Base-by-base conservation (phyloP, 2,329 filamentous ascomycete genomes). In the Fusarium lateritium region DNA sequence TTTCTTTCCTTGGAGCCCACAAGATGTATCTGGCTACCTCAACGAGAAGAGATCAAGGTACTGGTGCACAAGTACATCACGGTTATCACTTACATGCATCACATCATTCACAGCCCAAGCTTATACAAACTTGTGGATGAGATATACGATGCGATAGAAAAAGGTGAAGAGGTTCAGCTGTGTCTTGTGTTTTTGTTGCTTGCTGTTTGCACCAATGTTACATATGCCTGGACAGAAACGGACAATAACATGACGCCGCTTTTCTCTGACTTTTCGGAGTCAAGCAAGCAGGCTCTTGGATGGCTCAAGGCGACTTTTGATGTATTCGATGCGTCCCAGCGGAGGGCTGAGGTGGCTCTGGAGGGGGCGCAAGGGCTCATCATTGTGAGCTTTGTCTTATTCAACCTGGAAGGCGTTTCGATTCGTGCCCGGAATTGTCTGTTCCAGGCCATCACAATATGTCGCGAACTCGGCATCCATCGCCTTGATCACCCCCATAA, bases 361-460 rank as follows among this genome's bases (percentile, higher is more conserved):
- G 79, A 82, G 49, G 75, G 71, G 21, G 76, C 78, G 7, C 79
- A 83, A 38, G 80, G 79, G 8, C 75, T 80, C 50, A 62, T 80
- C 5, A 73, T 83, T 45, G 55, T 82, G 13, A 75, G 78, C 24
- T 80, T 81, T 56, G 72, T 79, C 8, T 64, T 81, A 3, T 79
- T 79, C 55, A 82, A 81, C 42, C 67, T 79, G 14, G 81, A 75
- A 47, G 73, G 71, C 33, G 40, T 75, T 21, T 70, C 72, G 1
- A 28, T 52, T 26, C 58, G 69, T n/a, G 53, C 62, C 5, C 67
- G 67, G 31, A 56, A 54, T n/a, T 62, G 40, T 17, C 19, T 72
- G 13, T 67, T 46, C 17, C 57, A 67, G 39, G 65, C 72, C 7
- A 72, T 72, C 11, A 51, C 56, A 1, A 68, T 74, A 26, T 51